Conservation (phyloP, 768 basidiomycete genomes). For the Scleroderma citrinum region DNA sequence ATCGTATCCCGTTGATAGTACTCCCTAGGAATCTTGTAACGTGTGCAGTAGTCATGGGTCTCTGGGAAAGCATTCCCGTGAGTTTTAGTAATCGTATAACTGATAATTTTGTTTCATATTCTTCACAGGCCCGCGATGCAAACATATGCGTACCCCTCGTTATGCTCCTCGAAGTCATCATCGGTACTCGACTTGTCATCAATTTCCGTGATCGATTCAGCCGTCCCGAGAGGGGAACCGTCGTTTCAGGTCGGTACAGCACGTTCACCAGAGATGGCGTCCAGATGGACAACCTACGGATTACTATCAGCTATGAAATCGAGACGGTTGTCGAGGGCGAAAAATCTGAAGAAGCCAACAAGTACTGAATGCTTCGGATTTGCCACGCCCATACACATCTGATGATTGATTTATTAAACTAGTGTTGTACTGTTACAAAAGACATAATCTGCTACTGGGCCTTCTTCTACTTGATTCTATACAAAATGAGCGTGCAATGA, state of each 20-base stretch:
- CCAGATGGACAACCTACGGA: slow-evolving; percentile 1
- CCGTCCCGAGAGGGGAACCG: slow-evolving; percentile 6
- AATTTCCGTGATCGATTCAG: slow-evolving; percentile 26
- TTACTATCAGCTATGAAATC: slow-evolving; percentile 10
- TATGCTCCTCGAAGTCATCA: slow-evolving; percentile 25
- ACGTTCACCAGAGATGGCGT: slow-evolving; percentile 9
- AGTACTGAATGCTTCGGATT: slow-evolving; percentile 4
- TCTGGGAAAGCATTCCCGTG: slow-evolving; percentile 23
- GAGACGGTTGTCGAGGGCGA: slow-evolving; percentile 16
- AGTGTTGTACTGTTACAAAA: not conserved
- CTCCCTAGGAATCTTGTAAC: slow-evolving; percentile 18
- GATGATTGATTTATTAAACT: too few species aligned
- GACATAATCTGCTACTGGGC: not conserved
- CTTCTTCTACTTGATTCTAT: not conserved
- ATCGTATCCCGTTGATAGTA: not conserved
- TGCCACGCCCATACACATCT: too few species aligned
- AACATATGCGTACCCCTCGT: slow-evolving; percentile 27
- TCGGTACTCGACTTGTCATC: slow-evolving; percentile 27
- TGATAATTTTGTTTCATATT: not conserved
- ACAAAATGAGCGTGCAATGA: not conserved
- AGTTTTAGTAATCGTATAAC: not conserved
- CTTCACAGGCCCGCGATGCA: slow-evolving; percentile 17
- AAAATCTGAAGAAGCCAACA: not conserved
- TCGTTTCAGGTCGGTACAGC: slow-evolving; percentile 6
- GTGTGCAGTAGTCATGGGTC: slow-evolving; percentile 20